These are phyloP conservation scores for Talaromyces thailandensis DNA, from an alignment of 495 filamentous ascomycete genomes.

Conservation along the genomic window DNA sequence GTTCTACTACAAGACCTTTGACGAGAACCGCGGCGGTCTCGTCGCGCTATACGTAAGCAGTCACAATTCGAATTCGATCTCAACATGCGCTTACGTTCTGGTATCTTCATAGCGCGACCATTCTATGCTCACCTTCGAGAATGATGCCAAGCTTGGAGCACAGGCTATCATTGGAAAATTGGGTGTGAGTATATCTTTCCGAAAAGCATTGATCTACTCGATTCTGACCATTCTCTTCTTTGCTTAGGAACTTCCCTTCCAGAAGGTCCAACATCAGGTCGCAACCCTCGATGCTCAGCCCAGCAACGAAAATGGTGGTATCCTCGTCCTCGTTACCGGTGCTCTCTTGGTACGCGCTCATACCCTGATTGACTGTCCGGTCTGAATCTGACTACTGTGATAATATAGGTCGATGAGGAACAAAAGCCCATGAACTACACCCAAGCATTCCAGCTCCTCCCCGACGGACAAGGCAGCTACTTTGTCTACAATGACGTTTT, in stretches of 20 bases:
- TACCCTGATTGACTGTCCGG: not conserved
- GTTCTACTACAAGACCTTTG: conserved; percentile 87
- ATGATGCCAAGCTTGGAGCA: conserved; percentile 44
- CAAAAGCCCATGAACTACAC: conserved; percentile 74
- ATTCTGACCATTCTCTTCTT: not conserved
- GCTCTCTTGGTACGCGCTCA: conserved; percentile 57
- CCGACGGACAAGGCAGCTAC: conserved; percentile 59
- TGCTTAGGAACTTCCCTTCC: conserved; percentile 64
- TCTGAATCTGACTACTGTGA: conserved; percentile 2
- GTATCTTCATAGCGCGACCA: conserved; percentile 51
- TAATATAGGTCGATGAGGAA: conserved; percentile 67
- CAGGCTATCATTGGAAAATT: conserved; percentile 67
- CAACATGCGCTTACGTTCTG: not conserved
- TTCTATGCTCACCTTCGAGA: conserved; percentile 95
- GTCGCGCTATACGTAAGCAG: conserved; percentile 64
- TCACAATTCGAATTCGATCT: not conserved
- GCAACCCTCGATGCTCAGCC: conserved; percentile 72
- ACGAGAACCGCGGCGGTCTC: conserved; percentile 52
- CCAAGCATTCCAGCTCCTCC: conserved; percentile 74
- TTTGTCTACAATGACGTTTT: conserved; percentile 92
- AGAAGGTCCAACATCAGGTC: conserved; percentile 63
- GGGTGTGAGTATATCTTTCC: conserved; percentile 38
- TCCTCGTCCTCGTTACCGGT: conserved; percentile 81
- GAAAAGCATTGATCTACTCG: not conserved
- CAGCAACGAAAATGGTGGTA: conserved; percentile 43